phyloP scores from a whole-genome alignment of 2,329 filamentous ascomycete species.

The Kalmusia sp. region DNA sequence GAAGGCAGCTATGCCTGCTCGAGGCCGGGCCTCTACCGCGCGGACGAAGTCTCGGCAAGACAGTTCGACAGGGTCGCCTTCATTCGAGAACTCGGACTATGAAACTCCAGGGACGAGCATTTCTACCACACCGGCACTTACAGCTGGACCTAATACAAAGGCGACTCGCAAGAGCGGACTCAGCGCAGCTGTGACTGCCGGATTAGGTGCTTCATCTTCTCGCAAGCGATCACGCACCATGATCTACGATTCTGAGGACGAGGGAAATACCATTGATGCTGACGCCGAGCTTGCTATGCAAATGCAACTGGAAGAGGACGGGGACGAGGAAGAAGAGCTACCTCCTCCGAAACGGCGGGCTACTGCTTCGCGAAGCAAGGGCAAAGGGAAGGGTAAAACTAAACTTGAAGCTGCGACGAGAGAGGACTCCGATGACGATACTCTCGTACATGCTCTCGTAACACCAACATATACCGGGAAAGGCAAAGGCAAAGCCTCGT shows the following conservation, averaged over 20 bases:
- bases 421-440: slow-evolving; percentile 16
- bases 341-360: slow-evolving; percentile 13
- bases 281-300: slow-evolving; percentile 63
- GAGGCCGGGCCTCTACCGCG: slow-evolving; percentile 16
- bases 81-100: slow-evolving; percentile 54
- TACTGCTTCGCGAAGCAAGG: slow-evolving; percentile 24
- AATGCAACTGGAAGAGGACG: slow-evolving; percentile 63
- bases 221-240: slow-evolving; percentile 31
- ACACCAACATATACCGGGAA: slow-evolving; percentile 27
- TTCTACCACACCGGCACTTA: slow-evolving; percentile 60
- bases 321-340: slow-evolving; percentile 37
- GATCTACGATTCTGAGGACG: slow-evolving; percentile 36
- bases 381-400: slow-evolving; percentile 25
- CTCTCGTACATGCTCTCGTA: slow-evolving; percentile 10
- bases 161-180: slow-evolving; percentile 33
- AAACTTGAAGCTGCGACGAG: slow-evolving; percentile 12
- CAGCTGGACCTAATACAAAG: slow-evolving; percentile 28
- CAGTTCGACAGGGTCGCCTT: slow-evolving; percentile 39
- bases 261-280: slow-evolving; percentile 43
- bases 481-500: slow-evolving; percentile 35
- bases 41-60: slow-evolving; percentile 23
- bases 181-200: slow-evolving; percentile 23
- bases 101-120: slow-evolving; percentile 70
- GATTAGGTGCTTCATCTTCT: slow-evolving; percentile 23
- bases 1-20: slow-evolving; percentile 21